Base-by-base conservation (phyloP, 2,329 filamentous ascomycete genomes). In the Exophiala sideris region DNA sequence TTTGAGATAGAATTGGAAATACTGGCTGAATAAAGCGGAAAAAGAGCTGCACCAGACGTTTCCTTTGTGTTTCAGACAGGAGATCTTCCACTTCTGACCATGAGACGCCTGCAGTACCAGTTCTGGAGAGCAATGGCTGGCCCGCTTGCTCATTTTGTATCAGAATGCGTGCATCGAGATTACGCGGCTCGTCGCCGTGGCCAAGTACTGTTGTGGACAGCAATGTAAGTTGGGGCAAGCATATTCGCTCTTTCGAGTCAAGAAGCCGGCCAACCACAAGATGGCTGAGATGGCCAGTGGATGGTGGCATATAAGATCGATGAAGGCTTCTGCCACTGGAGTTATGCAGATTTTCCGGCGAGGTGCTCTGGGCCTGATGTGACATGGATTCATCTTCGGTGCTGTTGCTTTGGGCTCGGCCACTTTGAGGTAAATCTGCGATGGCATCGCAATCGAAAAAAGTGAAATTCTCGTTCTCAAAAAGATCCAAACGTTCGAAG, bases 1-100 rank as follows among this genome's bases (percentile, higher is more conserved):
- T 79, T 71, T 90, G 91, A 66, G 92, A 87, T 35, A 92, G 79
- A 62, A 95, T 88, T n/a, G 89, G 89, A 64, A 91, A 91, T 60
- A 81, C 86, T 0, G 88, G 88, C 67, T 94, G 89, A 14, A 94
- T 84, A 56, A 88, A 80, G 55, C 82, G 80, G 67, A 94, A 95
- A 75, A 91, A 95, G 33, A 94, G 74, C 62, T 24, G 16, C 20
- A 50, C 36, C 42, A 55, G 35, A 9, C 50, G 38, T 8, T 46
- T 33, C 32, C 48, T 41, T 16, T 55, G 52, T 42, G 47, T 55
- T 3, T 35, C 24, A 40, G 42, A 50, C 11, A 55, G 46, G 40
- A 55, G 46, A 9, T 34, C n/a, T 18, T 42, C 46, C 3, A 55
- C 36, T 8, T 50, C 48, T 18, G 40, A 34, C 47, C 47, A 50